Evolutionary conservation across 78 protist genomes (phyloP).

Genomic region (Chrysochromulina parva): DNA sequence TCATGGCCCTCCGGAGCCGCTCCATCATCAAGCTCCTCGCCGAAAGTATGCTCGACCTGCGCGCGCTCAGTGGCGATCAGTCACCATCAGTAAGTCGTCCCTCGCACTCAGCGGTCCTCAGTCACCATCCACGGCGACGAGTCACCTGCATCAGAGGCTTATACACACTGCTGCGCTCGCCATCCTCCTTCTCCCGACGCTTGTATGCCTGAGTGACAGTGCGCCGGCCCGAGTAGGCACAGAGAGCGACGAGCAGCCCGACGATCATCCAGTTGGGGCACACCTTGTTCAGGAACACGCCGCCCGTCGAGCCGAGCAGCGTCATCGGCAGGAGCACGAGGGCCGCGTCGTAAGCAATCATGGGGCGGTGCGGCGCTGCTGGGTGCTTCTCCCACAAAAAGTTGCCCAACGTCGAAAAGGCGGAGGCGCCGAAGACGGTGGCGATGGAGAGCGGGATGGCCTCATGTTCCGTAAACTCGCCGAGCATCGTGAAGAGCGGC

Average conservation of each 20-base stretch:
- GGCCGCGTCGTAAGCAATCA: background rate
- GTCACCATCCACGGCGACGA: no score
- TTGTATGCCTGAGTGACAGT: no score
- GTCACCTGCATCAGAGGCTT: no score
- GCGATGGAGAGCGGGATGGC: constrained; percentile 21
- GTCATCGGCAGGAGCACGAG: background rate
- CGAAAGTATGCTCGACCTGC: no score
- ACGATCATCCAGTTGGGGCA: constrained; percentile 24
- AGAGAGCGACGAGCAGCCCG: background rate
- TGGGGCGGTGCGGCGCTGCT: background rate
- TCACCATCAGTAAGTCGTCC: no score
- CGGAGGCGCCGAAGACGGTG: constrained; percentile 5
- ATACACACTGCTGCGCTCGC: no score
- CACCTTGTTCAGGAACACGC: constrained; percentile 1
- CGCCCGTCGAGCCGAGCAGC: background rate
- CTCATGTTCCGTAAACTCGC: constrained; percentile 14
- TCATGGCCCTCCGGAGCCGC: no score
- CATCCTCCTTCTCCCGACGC: no score
- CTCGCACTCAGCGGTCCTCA: no score
- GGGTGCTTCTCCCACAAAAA: background rate
- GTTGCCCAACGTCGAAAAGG: background rate
- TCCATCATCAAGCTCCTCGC: no score
- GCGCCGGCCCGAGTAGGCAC: no score
- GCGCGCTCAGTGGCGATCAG: no score
- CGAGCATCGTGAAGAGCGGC: background rate